Base-by-base conservation (phyloP, 1,284 basidiomycete genomes). In the Cutaneotrichosporon daszewskae region DNA sequence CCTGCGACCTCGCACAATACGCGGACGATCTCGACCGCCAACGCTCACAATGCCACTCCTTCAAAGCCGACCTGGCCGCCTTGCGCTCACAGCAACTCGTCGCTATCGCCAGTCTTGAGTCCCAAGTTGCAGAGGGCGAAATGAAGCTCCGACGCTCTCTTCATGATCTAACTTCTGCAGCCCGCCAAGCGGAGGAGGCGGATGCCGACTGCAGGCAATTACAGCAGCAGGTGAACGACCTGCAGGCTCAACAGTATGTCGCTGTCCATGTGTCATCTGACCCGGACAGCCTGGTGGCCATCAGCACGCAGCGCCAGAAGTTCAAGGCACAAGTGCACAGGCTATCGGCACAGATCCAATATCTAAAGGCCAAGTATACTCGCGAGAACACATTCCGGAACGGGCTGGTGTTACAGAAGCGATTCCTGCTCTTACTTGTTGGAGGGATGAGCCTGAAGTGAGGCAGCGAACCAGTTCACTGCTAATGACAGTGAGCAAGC, bases 341-440 rank as follows among this genome's bases (percentile, higher is more conserved):
- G 16, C 51, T 69, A 5, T 60, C 64, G 0, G 51, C 53, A 20
- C 64, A 95, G 65, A 91, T 96, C 53, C 79, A 79, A 37, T 96
- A 96, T 69, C 77, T 97, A 53, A 94, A 97, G 67, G 84, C 85
- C 36, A 89, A 89, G 63, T 92, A 85, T 69, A 84, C 80, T 1
- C 78, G 94, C 25, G 94, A 98, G 71, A 80, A 82, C 18, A 76
- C 78, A 1, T 79, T 94, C 71, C 79, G 92, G n/a, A 77, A 76
- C 43, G 83, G 84, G 55, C 73, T 97, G 34, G 75, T 78, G 4
- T 83, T 89, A 60, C 94, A 97, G 72, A 98, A 98, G 66, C 74
- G 78, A 40, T 94, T 92, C 61, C 57, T 76, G 3, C 45, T 72
- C 6, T 44, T 69, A 5, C 49, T 71, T 13, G 61, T 72, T 24